phyloP scores from a whole-genome alignment of 768 basidiomycete genomes.

The Tremella mesenterica region DNA sequence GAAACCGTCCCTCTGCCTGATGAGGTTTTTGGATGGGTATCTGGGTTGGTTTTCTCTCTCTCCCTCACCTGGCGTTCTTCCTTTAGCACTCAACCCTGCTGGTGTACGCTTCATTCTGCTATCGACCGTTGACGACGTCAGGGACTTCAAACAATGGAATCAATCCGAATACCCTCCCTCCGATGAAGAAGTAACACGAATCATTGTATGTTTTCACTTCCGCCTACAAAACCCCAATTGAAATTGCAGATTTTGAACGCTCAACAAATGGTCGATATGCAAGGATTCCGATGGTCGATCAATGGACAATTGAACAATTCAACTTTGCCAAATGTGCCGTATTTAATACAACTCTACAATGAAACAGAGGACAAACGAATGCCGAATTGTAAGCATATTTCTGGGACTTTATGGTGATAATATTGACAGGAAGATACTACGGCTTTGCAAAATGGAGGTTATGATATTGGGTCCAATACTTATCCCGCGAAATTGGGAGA shows the following conservation, averaged over 20 bases:
- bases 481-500: conserved; percentile 7
- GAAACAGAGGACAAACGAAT: background rate
- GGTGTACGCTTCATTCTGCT: too few relatives aligned
- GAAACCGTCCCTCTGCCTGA: background rate
- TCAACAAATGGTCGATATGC: background rate
- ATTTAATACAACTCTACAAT: conserved; percentile 4
- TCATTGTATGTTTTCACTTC: background rate
- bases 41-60: background rate
- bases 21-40: conserved; percentile 5
- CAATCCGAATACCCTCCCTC: background rate
- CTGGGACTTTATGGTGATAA: too few relatives aligned
- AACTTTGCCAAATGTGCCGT: background rate
- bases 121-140: background rate
- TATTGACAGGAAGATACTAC: background rate
- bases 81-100: too few relatives aligned
- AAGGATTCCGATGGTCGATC: conserved; percentile 5
- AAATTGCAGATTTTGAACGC: background rate
- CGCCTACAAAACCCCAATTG: too few relatives aligned
- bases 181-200: conserved; percentile 1
- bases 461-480: conserved; percentile 2
- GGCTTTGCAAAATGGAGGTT: conserved; percentile 4
- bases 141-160: conserved; percentile 2
- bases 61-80: too few relatives aligned
- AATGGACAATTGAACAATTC: background rate
- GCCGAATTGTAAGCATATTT: background rate